phyloP scores from a whole-genome alignment of 805 yeast species.

The Scheffersomyces amazonensis region DNA sequence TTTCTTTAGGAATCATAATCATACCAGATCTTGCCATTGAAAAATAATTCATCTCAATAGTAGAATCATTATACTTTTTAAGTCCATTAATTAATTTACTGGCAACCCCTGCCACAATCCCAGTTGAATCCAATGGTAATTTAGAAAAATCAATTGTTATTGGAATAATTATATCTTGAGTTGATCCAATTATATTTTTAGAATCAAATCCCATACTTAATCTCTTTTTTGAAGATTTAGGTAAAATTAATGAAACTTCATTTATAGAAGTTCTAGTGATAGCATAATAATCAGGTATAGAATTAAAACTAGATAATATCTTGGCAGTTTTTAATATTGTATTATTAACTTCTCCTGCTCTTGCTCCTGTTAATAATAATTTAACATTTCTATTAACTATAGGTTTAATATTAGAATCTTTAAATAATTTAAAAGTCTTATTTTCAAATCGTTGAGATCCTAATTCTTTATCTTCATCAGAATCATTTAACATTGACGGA shows the following conservation, averaged over 20 bases:
- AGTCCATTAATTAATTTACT: conserved; percentile 39
- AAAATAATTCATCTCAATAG: conserved; percentile 54
- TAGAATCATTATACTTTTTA: conserved; percentile 12
- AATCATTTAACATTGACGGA: neutral
- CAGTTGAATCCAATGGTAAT: conserved; percentile 58
- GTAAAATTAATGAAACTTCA: conserved; percentile 49
- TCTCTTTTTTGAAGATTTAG: conserved; percentile 36
- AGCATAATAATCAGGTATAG: conserved; percentile 45
- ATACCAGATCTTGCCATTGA: conserved; percentile 61
- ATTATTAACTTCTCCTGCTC: conserved; percentile 44
- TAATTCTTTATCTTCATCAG: neutral
- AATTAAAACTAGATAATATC: conserved; percentile 23
- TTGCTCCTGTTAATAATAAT: conserved; percentile 56
- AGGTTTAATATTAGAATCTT: conserved; percentile 41
- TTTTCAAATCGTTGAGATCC: conserved; percentile 20
- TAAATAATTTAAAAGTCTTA: conserved; percentile 34
- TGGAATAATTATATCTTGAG: conserved; percentile 56
- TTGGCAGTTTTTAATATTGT: conserved; percentile 44
- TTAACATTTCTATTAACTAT: conserved; percentile 35
- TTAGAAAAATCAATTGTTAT: conserved; percentile 50
- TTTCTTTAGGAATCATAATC: conserved; percentile 56
- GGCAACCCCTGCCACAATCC: conserved; percentile 67
- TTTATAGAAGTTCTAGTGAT: conserved; percentile 49
- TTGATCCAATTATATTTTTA: conserved; percentile 50
- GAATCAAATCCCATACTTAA: conserved; percentile 37